Percentiles rank a stretch among this genome's conserved stretches.
phyloP scores from a whole-genome alignment of 108 stramenopile species.

The Cyclotella distinguenda region DNA sequence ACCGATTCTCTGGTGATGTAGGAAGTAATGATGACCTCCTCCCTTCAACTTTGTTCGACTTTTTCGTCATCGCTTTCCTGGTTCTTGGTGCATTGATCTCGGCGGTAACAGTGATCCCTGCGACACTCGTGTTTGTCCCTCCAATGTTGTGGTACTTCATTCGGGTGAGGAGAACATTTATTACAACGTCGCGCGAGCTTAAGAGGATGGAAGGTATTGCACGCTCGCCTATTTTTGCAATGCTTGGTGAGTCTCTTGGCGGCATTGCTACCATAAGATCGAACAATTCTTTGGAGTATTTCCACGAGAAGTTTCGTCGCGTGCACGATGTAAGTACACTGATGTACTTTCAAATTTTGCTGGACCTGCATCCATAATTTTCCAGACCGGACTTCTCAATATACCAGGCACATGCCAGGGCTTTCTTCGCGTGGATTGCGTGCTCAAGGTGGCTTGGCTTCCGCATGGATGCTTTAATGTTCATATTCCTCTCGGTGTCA shows the following conservation, averaged over 20 bases:
- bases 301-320: constrained; percentile 61
- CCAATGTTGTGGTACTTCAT: constrained; percentile 72
- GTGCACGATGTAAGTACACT: constrained; percentile 57
- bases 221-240: constrained; percentile 86
- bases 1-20: constrained; percentile 77
- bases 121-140: constrained; percentile 68
- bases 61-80: constrained; percentile 63
- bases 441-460: constrained; percentile 89
- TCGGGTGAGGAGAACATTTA: constrained; percentile 65
- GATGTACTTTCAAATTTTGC: background rate
- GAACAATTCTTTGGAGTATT: constrained; percentile 63
- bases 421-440: constrained; percentile 85
- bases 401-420: constrained; percentile 41
- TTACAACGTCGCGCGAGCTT: constrained; percentile 76
- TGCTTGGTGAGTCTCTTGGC: constrained; percentile 79
- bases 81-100: constrained; percentile 71
- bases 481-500: constrained; percentile 63
- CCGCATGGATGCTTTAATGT: constrained; percentile 82
- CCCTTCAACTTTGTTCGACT: constrained; percentile 77
- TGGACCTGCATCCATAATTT: background rate
- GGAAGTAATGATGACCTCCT: constrained; percentile 80
- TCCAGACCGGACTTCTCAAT: background rate
- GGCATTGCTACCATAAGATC: constrained; percentile 91
- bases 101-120: constrained; percentile 61
- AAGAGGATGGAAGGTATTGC: constrained; percentile 87